Evolutionary conservation across 169 alveolate genomes (phyloP).

Genomic region (Besnoitia besnoiti): DNA sequence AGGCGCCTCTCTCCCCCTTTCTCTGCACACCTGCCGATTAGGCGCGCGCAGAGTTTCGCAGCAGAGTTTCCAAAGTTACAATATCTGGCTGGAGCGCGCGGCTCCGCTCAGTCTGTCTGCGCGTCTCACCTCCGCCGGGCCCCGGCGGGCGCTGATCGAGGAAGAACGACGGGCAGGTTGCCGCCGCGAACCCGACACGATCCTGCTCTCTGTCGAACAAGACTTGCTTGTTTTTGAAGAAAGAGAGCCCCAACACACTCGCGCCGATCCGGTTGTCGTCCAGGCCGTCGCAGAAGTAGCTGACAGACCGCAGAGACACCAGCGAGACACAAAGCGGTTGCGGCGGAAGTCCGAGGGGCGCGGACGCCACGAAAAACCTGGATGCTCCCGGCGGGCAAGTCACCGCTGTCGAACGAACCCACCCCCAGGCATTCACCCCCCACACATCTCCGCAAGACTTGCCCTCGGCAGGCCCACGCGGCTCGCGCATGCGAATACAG

Average conservation of each 20-base stretch:
- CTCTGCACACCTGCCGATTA: not conserved
- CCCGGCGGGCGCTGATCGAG: slow-evolving; percentile 46
- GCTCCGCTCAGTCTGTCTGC: not conserved
- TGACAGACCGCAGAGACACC: not conserved
- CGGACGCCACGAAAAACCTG: not conserved
- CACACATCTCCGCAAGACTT: too few relatives aligned
- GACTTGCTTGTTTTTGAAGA: slow-evolving; percentile 76
- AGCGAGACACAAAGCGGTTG: too few relatives aligned
- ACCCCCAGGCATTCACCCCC: too few relatives aligned
- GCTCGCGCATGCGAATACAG: too few relatives aligned
- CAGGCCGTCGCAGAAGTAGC: slow-evolving; percentile 46
- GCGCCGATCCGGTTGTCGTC: slow-evolving; percentile 46
- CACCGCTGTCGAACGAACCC: not conserved
- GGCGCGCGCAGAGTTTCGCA: not conserved
- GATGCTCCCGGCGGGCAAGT: not conserved
- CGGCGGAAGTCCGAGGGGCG: not conserved
- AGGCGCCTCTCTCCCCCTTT: not conserved
- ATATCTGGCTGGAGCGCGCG: not conserved
- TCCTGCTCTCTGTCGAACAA: slow-evolving; percentile 74
- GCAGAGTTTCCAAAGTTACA: not conserved
- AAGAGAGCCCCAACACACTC: slow-evolving; percentile 76
- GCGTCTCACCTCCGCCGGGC: slow-evolving; percentile 1
- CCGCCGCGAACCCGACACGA: slow-evolving; percentile 68
- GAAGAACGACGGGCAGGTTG: slow-evolving; percentile 45
- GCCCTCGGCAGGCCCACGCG: too few relatives aligned